Evolutionary conservation across 208 protist genomes (phyloP).

Genomic region (Leishmania tropica): DNA sequence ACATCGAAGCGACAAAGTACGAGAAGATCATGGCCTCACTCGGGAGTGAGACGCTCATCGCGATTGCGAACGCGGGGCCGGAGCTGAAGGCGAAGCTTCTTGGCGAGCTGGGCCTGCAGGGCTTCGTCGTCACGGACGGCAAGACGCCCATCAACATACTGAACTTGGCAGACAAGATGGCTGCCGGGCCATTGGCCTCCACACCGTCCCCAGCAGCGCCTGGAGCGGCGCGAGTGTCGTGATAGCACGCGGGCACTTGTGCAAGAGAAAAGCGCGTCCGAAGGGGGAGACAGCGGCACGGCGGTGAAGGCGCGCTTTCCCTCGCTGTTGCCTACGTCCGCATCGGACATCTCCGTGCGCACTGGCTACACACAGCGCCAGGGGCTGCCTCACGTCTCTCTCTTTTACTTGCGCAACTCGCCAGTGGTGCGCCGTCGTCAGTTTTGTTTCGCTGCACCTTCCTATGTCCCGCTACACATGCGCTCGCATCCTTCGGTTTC

Average conservation of each 20-base stretch:
- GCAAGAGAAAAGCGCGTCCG: neutral
- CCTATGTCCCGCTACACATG: neutral
- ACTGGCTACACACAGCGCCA: neutral
- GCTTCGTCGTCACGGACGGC: conserved; percentile 89
- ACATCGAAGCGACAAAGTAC: conserved; percentile 77
- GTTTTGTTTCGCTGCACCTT: neutral
- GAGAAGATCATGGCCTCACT: conserved; percentile 83
- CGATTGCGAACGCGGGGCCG: conserved; percentile 90
- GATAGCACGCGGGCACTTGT: neutral
- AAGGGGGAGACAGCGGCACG: neutral
- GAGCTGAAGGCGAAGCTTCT: conserved; percentile 84
- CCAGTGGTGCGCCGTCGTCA: neutral
- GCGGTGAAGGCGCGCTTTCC: neutral
- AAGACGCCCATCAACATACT: conserved; percentile 85
- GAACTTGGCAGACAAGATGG: conserved; percentile 71
- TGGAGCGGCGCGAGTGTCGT: neutral
- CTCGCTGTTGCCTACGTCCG: neutral
- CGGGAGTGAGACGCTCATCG: conserved; percentile 83
- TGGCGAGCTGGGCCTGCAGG: conserved; percentile 73
- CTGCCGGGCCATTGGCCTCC: neutral
- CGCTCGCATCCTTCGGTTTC: neutral
- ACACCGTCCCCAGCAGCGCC: neutral
- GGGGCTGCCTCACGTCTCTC: neutral
- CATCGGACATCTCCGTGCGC: neutral
- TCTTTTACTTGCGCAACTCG: neutral